Evolutionary conservation across 257 asterid species (phyloP), one percentile per base, ranked within the genome.

Genomic region (Buddleja alternifolia): DNA sequence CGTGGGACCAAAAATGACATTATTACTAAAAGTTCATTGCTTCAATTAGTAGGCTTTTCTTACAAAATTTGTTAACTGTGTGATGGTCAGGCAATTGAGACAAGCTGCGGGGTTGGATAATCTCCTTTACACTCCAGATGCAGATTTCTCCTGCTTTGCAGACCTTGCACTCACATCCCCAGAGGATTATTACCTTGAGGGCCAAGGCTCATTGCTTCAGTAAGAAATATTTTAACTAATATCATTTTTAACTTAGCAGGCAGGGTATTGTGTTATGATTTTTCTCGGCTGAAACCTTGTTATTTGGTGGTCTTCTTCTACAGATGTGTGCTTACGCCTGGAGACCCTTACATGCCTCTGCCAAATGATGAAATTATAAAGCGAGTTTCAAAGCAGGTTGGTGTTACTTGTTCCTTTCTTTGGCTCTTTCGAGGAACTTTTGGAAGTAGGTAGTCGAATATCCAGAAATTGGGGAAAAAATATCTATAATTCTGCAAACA

Each of bases 131-230:
- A 90, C 98, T 25, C 95, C 97, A 16, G 98, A 93, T 81, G 98
- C 98, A 70, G 98, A 93, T 77, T 93, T 93, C 87, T 93, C 98
- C 32, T 93, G 97, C 81, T 93, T 93, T 76, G 95, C 98, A 7
- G 98, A 93, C 75, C 98, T 93, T 71, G 97, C 98, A 21, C 93
- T 93, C 77, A 63, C 97, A 29, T 93, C 98, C 61, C 98, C 98
- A 0, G 96, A 83, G 60, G 86, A 93, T 80, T 93, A 93, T 83
- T 90, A 93, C 88, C 63, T 85, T 50, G 94, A 90, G 73, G 98
- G 96, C 60, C 93, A 93, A 81, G 98, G 98, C 69, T 90, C 98
- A 4, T 85, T 93, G 86, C 97, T 94, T 72, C 99, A 94, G 99
- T 94, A 83, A 83, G 93, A 58, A 66, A 55, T 39, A 14, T 57